Percentiles rank a stretch among this genome's conserved stretches.
Conservation (phyloP, 371 early-diverging fungal genomes). For the Rhizopus stolonifer region DNA sequence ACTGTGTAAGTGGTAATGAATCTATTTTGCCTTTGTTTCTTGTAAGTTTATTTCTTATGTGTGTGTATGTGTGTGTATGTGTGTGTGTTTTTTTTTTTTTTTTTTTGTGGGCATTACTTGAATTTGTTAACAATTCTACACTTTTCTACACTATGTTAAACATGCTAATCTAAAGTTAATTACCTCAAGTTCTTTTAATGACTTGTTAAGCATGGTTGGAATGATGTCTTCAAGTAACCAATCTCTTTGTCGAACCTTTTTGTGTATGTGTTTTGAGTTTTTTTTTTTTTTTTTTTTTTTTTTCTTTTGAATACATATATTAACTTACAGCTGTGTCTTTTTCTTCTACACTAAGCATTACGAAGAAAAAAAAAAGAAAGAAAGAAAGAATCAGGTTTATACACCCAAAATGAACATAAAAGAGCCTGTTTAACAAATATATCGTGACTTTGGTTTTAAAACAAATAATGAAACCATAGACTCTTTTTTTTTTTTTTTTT, state of each 20-base stretch:
- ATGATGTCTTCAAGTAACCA: conserved; percentile 38
- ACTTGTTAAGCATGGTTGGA: conserved; percentile 28
- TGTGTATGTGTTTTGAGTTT: too few relatives aligned
- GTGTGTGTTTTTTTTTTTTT: background rate
- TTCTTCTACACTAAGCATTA: conserved; percentile 17
- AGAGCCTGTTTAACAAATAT: too few relatives aligned
- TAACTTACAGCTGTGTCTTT: conserved; percentile 20
- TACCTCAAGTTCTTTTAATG: conserved; percentile 33
- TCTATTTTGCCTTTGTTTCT: conserved; percentile 30
- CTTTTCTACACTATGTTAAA: conserved; percentile 18
- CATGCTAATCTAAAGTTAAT: background rate
- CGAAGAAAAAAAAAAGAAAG: background rate
- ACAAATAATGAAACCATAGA: too few relatives aligned
- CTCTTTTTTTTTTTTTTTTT: too few relatives aligned
- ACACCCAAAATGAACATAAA: background rate
- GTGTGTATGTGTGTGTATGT: too few relatives aligned
- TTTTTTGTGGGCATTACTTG: conserved; percentile 12
- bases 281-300: background rate
- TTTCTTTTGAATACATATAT: too few relatives aligned
- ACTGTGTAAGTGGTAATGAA: conserved; percentile 38
- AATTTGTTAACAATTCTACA: conserved; percentile 25
- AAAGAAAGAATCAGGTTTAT: background rate
- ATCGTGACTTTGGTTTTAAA: too few relatives aligned
- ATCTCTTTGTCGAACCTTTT: conserved; percentile 32
- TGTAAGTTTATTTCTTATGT: too few relatives aligned